Percentiles rank a stretch among this genome's conserved stretches.
These are phyloP conservation scores for Alternaria triticimaculans DNA, from an alignment of 2,329 filamentous ascomycete species.

Conservation along the genomic window DNA sequence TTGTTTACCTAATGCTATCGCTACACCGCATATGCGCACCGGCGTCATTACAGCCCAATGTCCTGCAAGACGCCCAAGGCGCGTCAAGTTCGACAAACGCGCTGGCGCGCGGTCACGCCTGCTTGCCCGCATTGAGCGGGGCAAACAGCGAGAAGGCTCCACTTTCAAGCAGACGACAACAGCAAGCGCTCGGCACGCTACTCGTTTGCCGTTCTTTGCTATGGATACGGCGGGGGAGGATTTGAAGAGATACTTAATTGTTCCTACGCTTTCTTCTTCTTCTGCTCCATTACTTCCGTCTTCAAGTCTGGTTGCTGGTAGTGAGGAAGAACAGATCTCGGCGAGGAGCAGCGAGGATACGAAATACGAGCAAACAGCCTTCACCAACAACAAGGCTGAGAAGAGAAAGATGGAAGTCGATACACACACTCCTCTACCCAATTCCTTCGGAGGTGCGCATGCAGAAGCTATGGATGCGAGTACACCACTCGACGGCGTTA, in stretches of 20 bases:
- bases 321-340: too few relatives aligned
- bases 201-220: conserved; percentile 1
- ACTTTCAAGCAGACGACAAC: background rate
- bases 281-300: conserved; percentile 10
- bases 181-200: conserved; percentile 7
- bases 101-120: conserved; percentile 32
- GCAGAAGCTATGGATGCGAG: background rate
- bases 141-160: background rate
- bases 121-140: background rate
- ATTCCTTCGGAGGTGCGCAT: background rate
- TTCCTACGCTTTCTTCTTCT: conserved; percentile 21
- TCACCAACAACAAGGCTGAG: background rate
- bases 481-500: conserved; percentile 7
- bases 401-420: conserved; percentile 18
- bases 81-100: conserved; percentile 13
- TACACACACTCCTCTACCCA: background rate
- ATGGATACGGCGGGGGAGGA: conserved; percentile 25
- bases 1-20: background rate
- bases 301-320: conserved; percentile 7
- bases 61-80: background rate
- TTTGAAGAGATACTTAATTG: conserved; percentile 26
- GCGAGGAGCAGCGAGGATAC: background rate
- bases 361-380: background rate
- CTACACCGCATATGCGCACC: background rate
- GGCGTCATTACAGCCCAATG: background rate